Conservation (phyloP, 140 eudicot species). For the Oenanthe javanica region DNA sequence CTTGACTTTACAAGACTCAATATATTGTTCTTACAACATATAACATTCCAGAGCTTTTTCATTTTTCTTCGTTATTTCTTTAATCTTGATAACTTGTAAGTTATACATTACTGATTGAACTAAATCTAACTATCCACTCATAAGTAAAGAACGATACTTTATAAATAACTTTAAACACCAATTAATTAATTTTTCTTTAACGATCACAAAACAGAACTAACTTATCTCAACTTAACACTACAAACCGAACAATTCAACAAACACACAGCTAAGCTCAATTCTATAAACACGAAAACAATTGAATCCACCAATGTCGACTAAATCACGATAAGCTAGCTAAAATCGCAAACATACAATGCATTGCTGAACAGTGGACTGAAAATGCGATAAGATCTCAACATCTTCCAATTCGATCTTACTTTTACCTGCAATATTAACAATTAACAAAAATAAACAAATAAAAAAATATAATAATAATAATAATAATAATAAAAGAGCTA, state of each 20-base stretch:
- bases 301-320: not conserved
- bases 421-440: conserved; percentile 25
- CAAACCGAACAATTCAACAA: too few relatives aligned
- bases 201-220: not conserved
- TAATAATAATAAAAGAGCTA: not conserved
- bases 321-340: not conserved
- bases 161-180: not conserved
- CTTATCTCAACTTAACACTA: not conserved
- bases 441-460: not conserved
- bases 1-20: not conserved
- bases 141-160: not conserved
- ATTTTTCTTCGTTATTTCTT: too few relatives aligned
- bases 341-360: conserved; percentile 59
- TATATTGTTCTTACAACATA: too few relatives aligned
- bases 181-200: not conserved
- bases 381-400: conserved; percentile 52
- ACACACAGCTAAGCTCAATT: not conserved
- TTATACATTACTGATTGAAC: not conserved
- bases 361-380: conserved; percentile 74
- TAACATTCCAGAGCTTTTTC: too few relatives aligned
- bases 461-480: too few relatives aligned
- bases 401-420: conserved; percentile 20
- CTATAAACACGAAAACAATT: not conserved
- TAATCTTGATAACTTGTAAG: too few relatives aligned
- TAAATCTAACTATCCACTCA: not conserved